A percentile compares a stretch with the other conserved stretches of the same genome.
Evolutionary conservation across 768 basidiomycete species (phyloP).

Genomic region (Cubamyces lactineus): DNA sequence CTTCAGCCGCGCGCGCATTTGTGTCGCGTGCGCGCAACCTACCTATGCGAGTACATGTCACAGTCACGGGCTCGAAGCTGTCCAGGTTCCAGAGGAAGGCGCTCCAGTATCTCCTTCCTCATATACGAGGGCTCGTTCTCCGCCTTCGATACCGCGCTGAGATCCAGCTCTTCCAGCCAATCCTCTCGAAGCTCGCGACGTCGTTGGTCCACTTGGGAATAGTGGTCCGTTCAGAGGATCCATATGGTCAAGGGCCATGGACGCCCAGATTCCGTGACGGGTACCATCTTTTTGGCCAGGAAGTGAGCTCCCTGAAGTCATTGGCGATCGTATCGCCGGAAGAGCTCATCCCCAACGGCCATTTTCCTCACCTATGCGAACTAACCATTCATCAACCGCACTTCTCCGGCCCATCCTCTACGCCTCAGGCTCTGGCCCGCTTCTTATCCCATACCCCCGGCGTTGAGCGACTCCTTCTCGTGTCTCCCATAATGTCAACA

Average conservation of each 20-base stretch:
- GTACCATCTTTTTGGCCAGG: not conserved
- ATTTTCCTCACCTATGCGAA: not conserved
- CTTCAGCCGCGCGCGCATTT: not conserved
- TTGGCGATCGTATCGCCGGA: not conserved
- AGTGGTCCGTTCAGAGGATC: not conserved
- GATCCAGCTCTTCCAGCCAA: not conserved
- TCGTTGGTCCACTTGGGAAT: not conserved
- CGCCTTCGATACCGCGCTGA: not conserved
- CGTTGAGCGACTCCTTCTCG: no score
- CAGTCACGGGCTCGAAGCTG: not conserved
- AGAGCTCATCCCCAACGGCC: not conserved
- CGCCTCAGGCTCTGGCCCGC: not conserved
- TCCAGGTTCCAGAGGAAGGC: not conserved
- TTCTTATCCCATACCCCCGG: not conserved
- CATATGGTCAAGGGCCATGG: not conserved
- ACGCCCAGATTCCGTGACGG: not conserved
- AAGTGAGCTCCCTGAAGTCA: not conserved
- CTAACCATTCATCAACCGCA: not conserved
- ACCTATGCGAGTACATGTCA: not conserved
- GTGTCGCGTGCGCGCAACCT: not conserved
- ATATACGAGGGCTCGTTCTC: not conserved
- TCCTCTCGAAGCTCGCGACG: not conserved
- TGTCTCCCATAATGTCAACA: no score
- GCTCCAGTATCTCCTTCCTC: not conserved
- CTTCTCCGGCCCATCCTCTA: no score